Conservation (phyloP, 1,284 basidiomycete species). For the Pascua guehoae region DNA sequence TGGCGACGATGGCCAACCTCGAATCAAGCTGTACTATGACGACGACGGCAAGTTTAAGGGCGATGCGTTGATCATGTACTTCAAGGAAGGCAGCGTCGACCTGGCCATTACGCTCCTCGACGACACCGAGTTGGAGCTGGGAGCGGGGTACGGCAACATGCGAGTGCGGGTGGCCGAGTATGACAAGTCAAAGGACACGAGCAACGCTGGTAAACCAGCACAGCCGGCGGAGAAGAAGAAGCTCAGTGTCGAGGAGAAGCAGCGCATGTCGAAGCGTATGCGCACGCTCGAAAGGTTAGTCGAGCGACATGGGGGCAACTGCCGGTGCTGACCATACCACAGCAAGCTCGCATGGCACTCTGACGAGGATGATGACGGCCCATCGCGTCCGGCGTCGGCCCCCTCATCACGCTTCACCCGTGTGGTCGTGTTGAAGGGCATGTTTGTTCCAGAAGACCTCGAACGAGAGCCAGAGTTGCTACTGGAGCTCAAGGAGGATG, state of each 20-base stretch:
- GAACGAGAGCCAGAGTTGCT: slow-evolving; percentile 81
- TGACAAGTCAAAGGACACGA: slow-evolving; percentile 57
- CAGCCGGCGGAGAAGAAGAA: slow-evolving; percentile 63
- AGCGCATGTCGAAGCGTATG: slow-evolving; percentile 71
- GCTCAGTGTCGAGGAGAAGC: slow-evolving; percentile 70
- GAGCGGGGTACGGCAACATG: slow-evolving; percentile 66
- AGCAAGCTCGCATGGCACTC: slow-evolving; percentile 48
- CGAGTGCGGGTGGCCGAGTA: slow-evolving; percentile 82
- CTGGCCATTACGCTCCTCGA: slow-evolving; percentile 84
- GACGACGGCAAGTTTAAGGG: slow-evolving; percentile 90
- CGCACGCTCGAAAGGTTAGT: slow-evolving; percentile 80
- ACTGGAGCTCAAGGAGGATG: slow-evolving; percentile 50
- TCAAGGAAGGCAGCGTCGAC: slow-evolving; percentile 90
- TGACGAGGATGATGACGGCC: slow-evolving; percentile 33
- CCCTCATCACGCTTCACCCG: slow-evolving; percentile 60
- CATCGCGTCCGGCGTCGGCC: slow-evolving; percentile 30
- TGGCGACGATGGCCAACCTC: slow-evolving; percentile 78
- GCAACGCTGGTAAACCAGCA: slow-evolving; percentile 60
- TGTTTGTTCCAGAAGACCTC: slow-evolving; percentile 87
- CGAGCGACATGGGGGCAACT: too few relatives aligned
- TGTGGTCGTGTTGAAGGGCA: slow-evolving; percentile 87
- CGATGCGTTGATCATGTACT: slow-evolving; percentile 93
- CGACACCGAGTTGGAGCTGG: slow-evolving; percentile 86
- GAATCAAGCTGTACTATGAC: slow-evolving; percentile 89
- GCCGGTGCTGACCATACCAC: not conserved